Base-by-base conservation (phyloP, 169 alveolate species). In the Babesia ovis region DNA sequence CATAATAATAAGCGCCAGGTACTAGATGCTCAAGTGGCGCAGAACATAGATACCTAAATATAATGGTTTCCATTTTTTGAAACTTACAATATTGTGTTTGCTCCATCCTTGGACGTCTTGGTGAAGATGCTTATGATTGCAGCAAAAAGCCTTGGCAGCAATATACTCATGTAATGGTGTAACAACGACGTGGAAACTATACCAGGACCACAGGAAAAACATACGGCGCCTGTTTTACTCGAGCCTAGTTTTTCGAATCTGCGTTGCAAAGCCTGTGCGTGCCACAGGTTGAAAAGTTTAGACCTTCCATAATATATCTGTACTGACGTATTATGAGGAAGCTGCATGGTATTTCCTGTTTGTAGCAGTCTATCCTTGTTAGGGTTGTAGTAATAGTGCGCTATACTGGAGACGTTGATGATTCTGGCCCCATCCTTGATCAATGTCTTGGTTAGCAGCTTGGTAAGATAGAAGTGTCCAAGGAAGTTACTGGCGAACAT, bases 401-500 rank as follows among this genome's bases (percentile, higher is more conserved):
- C 88, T 4, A 80, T 41, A 39, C 88, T 80, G 8, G 88, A 80
- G 8, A 80, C 72, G 57, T 80, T 80, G 32, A 80, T 68, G 2
- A 80, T 35, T 31, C 88, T 25, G 12, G 76, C 84, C 29, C 29
- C 27, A 32, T 37, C 32, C 70, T 60, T 80, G n/a, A 51, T 39
- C 37, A 77, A 50, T n/a, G 61, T 35, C 29, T 18, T 22, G 42
- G 59, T 22, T 16, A 80, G 43, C 62, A 60, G 62, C 39, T 71
- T 42, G 12, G 88, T 80, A 18, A 69, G 55, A 51, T 70, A 50
- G 48, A 62, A 80, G 32, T 68, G 88, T 14, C 88, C 88, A 20
- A 80, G 77, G 62, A 71, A 62, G 37, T 80, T 80, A 4, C 84
- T 32, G 3, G 88, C 62, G 58, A 70, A 80, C 51, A 64, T 48